A percentile compares a stretch with the other conserved stretches of the same genome.
These are phyloP conservation scores for Neurospora sp. DNA, from an alignment of 2,329 filamentous ascomycete genomes.

Conservation along the genomic window DNA sequence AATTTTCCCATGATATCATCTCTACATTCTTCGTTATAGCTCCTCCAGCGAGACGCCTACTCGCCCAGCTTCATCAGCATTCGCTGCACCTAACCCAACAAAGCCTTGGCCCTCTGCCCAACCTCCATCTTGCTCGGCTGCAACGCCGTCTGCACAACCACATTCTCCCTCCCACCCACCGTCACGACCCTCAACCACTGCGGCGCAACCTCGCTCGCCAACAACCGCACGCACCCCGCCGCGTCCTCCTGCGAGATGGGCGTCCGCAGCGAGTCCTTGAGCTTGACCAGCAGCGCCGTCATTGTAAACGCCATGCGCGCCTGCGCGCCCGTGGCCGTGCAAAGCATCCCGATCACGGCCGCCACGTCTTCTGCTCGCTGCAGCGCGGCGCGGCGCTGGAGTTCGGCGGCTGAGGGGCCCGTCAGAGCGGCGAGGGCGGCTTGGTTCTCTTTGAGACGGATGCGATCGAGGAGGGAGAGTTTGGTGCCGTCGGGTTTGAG, in stretches of 20 bases:
- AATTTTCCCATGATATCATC: background rate
- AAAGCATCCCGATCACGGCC: constrained; percentile 57
- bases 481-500: constrained; percentile 37
- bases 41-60: background rate
- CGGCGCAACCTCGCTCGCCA: constrained; percentile 45
- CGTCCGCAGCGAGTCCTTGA: constrained; percentile 56
- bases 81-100: constrained; percentile 13
- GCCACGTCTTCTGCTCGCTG: constrained; percentile 60
- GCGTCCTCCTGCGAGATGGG: constrained; percentile 45
- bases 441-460: constrained; percentile 60
- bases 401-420: constrained; percentile 42
- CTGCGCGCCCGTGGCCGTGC: constrained; percentile 37
- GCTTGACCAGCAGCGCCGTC: constrained; percentile 50
- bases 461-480: constrained; percentile 65
- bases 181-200: constrained; percentile 45
- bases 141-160: constrained; percentile 40
- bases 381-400: constrained; percentile 54
- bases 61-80: background rate
- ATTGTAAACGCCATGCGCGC: constrained; percentile 57
- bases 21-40: background rate
- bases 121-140: constrained; percentile 26
- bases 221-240: constrained; percentile 37
- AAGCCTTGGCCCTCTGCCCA: constrained; percentile 20
- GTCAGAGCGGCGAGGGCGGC: constrained; percentile 31
- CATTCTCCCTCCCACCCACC: constrained; percentile 44